phyloP scores from a whole-genome alignment of 345 rosid genomes.

The Hibiscus syriacus region DNA sequence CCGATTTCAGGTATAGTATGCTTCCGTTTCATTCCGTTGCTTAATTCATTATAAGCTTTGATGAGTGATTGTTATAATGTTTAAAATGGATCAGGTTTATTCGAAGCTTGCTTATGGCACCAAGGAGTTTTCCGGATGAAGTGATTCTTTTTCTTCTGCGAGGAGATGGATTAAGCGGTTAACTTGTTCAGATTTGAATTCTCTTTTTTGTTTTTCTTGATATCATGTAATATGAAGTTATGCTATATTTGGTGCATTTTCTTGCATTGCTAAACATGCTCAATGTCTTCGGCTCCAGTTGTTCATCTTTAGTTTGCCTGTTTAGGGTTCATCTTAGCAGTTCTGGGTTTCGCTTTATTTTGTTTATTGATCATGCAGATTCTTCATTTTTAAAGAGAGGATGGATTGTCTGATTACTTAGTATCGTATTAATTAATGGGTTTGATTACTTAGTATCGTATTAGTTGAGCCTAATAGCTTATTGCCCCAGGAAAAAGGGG shows the following conservation, averaged over 20 bases:
- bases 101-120: conserved; percentile 12
- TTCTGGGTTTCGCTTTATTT: not conserved
- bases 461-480: not conserved
- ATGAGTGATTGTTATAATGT: not conserved
- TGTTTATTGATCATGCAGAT: not conserved
- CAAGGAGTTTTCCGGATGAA: conserved; percentile 16
- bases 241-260: not conserved
- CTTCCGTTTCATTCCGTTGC: not conserved
- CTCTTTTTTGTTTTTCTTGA: not conserved
- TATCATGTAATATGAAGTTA: not conserved
- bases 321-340: too few relatives aligned
- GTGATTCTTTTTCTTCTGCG: conserved; percentile 4
- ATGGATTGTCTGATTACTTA: not conserved
- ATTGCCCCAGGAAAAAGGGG: not conserved
- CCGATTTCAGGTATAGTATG: not conserved
- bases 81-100: conserved; percentile 14
- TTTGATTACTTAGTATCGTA: not conserved
- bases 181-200: too few relatives aligned
- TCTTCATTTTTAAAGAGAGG: not conserved
- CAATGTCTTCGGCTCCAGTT: not conserved
- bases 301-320: too few relatives aligned
- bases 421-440: not conserved
- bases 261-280: not conserved
- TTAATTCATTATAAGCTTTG: not conserved
- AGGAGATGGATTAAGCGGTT: not conserved